phyloP scores from a whole-genome alignment of 1,284 basidiomycete species.

The Hypsizygus ulmarius region DNA sequence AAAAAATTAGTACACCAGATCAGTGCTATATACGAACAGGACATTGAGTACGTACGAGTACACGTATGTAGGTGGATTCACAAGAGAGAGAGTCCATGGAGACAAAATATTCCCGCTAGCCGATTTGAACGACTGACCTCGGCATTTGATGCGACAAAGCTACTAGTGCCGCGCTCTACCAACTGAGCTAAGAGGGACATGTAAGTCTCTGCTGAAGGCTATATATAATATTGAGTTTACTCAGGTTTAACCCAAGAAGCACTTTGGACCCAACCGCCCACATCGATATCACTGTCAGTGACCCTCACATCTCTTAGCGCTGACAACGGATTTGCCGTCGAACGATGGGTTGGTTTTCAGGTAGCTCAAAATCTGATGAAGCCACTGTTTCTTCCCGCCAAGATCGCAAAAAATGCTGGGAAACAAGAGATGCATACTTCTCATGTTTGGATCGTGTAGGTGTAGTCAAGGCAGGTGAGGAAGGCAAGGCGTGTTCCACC shows the following conservation, averaged over 20 bases:
- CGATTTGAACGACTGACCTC: conserved; percentile 27
- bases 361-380: conserved; percentile 35
- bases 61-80: too few relatives aligned
- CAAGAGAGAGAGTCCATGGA: too few relatives aligned
- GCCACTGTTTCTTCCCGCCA: conserved; percentile 45
- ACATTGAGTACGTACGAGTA: too few relatives aligned
- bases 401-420: conserved; percentile 74
- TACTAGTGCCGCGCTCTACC: conserved; percentile 65
- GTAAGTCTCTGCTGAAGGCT: too few relatives aligned
- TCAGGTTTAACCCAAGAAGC: too few relatives aligned
- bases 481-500: conserved; percentile 52
- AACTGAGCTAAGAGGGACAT: conserved; percentile 55
- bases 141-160: conserved; percentile 9
- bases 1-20: too few relatives aligned
- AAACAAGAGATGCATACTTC: conserved; percentile 73
- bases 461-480: conserved; percentile 68
- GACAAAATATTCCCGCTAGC: conserved; percentile 26
- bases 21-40: too few relatives aligned
- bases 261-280: too few relatives aligned
- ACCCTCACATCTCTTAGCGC: too few relatives aligned
- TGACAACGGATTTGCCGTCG: too few relatives aligned
- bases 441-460: conserved; percentile 64
- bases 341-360: conserved; percentile 39
- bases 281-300: too few relatives aligned
- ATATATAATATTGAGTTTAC: too few relatives aligned